Percentiles rank a stretch among this genome's conserved stretches.
Evolutionary conservation across 2,329 filamentous ascomycete species (phyloP).

Genomic region (Aspergillus carbonarius): DNA sequence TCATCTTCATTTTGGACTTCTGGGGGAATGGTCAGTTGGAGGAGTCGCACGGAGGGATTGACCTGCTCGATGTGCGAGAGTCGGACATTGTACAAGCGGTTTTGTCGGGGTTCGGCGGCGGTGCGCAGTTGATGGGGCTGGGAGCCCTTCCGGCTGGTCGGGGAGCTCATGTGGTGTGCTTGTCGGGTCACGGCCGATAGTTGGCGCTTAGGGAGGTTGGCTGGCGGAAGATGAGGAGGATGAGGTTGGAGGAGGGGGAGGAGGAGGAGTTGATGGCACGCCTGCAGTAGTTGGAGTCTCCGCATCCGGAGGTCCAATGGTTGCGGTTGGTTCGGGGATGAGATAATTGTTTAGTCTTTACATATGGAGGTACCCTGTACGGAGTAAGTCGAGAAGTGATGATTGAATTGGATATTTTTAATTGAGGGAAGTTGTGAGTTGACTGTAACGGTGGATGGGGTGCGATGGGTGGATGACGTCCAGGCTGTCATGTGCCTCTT

Average conservation of each 20-base stretch:
- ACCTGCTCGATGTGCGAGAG: conserved; percentile 62
- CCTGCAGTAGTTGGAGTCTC: background rate
- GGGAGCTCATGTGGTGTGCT: conserved; percentile 27
- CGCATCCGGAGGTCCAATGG: conserved; percentile 3
- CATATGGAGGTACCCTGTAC: background rate
- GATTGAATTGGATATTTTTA: background rate
- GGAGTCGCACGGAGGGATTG: conserved; percentile 67
- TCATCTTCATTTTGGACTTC: conserved; percentile 32
- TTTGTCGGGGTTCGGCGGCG: conserved; percentile 68
- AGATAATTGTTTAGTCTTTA: background rate
- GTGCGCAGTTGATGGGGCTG: conserved; percentile 69
- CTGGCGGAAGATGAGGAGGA: conserved; percentile 6
- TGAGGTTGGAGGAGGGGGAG: background rate
- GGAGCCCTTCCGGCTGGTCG: conserved; percentile 32
- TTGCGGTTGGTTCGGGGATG: background rate
- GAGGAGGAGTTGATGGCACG: background rate
- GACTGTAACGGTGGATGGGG: too few relatives aligned
- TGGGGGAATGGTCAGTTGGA: conserved; percentile 61
- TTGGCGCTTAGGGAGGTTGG: conserved; percentile 3
- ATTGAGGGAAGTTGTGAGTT: background rate
- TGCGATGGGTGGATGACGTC: background rate
- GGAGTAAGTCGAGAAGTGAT: background rate
- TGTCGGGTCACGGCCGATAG: background rate
- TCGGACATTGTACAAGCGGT: conserved; percentile 62
- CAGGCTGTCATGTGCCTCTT: background rate